Conservation (phyloP, 1,139 yeast genomes). For the Debaryomyces sp. region DNA sequence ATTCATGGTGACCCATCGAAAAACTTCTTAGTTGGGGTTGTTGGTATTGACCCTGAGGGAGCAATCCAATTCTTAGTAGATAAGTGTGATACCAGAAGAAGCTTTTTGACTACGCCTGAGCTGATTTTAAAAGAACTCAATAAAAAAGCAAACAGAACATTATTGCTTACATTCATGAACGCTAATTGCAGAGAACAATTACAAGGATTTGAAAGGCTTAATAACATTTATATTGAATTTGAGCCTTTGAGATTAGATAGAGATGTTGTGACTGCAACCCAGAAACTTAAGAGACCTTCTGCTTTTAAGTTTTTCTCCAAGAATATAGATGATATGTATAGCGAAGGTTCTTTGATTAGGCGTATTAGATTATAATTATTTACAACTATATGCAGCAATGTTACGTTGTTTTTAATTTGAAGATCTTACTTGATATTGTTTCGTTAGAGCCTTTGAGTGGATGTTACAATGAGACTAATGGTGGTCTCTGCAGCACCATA, state of each 20-base stretch:
- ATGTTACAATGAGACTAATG: too few species aligned
- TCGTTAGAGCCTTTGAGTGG: too few species aligned
- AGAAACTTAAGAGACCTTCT: conserved; percentile 42
- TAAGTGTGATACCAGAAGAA: conserved; percentile 14
- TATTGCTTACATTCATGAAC: conserved; percentile 31
- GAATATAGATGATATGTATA: conserved; percentile 25
- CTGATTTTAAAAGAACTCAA: conserved; percentile 30
- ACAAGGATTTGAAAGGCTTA: conserved; percentile 41
- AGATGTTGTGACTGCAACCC: conserved; percentile 45
- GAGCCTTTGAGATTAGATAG: conserved; percentile 46
- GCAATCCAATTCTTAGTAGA: conserved; percentile 23
- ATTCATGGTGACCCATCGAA: conserved; percentile 44
- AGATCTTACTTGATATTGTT: too few species aligned
- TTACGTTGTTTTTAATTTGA: too few species aligned
- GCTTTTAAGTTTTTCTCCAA: conserved; percentile 35
- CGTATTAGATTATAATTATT: conserved; percentile 16
- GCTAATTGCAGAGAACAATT: conserved; percentile 24
- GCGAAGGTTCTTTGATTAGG: conserved; percentile 30
- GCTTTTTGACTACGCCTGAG: conserved; percentile 15
- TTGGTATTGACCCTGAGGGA: conserved; percentile 44
- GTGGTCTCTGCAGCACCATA: too few species aligned
- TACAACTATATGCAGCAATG: not conserved
- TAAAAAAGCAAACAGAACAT: conserved; percentile 24
- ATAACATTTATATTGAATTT: conserved; percentile 34
- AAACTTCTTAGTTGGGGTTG: conserved; percentile 34